Evolutionary conservation across 805 yeast genomes (phyloP).

Genomic region (Metschnikowia henanensis): DNA sequence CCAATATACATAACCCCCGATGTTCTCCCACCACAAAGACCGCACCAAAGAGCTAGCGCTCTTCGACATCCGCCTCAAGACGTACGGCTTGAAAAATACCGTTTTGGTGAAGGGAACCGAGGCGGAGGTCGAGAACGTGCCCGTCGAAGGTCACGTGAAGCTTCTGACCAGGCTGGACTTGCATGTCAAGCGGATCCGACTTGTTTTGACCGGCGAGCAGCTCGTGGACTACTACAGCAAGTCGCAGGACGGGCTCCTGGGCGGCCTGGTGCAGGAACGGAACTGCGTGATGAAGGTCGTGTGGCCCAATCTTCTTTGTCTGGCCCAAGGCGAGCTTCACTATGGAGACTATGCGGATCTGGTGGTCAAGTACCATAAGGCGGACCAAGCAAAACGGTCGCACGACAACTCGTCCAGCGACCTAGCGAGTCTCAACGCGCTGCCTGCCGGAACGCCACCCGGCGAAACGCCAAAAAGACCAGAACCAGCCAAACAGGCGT

Average conservation of each 20-base stretch:
- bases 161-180: conserved; percentile 44
- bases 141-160: conserved; percentile 48
- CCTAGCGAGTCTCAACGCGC: conserved; percentile 4
- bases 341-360: conserved; percentile 45
- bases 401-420: conserved; percentile 14
- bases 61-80: conserved; percentile 38
- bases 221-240: conserved; percentile 41
- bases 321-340: conserved; percentile 36
- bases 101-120: conserved; percentile 45
- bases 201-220: conserved; percentile 44
- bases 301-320: conserved; percentile 49
- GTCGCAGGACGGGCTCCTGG: conserved; percentile 26
- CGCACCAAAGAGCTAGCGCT: conserved; percentile 26
- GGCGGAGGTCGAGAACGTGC: conserved; percentile 43
- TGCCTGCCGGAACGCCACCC: no score
- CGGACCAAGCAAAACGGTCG: conserved; percentile 18
- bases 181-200: conserved; percentile 37
- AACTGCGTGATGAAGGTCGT: conserved; percentile 41
- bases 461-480: no score
- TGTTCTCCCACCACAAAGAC: conserved; percentile 17
- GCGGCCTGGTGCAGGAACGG: conserved; percentile 38
- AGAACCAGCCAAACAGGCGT: conserved; percentile 7
- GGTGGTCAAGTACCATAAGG: conserved; percentile 22
- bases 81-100: conserved; percentile 42
- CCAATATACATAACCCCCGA: no score